A percentile compares a stretch with the other conserved stretches of the same genome.
phyloP scores from a whole-genome alignment of 495 filamentous ascomycete genomes.

The Penicillium longicatenatum region DNA sequence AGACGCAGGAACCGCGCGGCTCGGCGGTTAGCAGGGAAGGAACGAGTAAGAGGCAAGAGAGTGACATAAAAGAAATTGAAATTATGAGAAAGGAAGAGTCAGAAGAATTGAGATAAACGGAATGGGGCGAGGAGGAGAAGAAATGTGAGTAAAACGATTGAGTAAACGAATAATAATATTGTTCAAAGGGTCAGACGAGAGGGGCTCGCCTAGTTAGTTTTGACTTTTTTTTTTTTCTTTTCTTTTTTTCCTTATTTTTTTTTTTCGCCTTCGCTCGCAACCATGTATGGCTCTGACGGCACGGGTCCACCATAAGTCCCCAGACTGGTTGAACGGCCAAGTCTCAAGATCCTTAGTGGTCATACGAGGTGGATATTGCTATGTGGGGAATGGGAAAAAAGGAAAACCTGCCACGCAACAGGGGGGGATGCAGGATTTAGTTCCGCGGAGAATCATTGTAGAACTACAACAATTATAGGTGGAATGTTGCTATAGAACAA shows the following conservation, averaged over 20 bases:
- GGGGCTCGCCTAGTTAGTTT: conserved; percentile 21
- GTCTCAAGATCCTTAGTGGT: conserved; percentile 3
- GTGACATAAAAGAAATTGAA: conserved; percentile 53
- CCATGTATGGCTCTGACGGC: conserved; percentile 19
- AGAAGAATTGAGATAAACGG: conserved; percentile 35
- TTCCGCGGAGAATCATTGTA: conserved; percentile 17
- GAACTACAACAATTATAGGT: neutral
- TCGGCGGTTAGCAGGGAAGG: conserved; percentile 38
- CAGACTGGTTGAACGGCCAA: conserved; percentile 9
- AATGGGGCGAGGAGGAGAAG: conserved; percentile 27
- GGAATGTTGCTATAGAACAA: neutral
- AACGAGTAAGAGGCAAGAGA: conserved; percentile 36
- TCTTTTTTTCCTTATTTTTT: conserved; percentile 16
- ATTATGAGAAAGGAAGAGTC: conserved; percentile 40
- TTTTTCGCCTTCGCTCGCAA: conserved; percentile 12
- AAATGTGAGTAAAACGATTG: conserved; percentile 31
- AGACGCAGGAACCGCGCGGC: conserved; percentile 52
- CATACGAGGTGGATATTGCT: neutral
- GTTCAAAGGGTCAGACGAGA: conserved; percentile 19
- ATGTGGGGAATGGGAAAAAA: neutral
- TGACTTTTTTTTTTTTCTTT: conserved; percentile 20
- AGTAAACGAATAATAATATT: conserved; percentile 40
- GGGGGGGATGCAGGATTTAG: neutral
- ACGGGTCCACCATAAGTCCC: conserved; percentile 18
- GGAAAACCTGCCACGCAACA: conserved; percentile 1